phyloP scores from a whole-genome alignment of 768 basidiomycete species.

The Dentipellis sp. region DNA sequence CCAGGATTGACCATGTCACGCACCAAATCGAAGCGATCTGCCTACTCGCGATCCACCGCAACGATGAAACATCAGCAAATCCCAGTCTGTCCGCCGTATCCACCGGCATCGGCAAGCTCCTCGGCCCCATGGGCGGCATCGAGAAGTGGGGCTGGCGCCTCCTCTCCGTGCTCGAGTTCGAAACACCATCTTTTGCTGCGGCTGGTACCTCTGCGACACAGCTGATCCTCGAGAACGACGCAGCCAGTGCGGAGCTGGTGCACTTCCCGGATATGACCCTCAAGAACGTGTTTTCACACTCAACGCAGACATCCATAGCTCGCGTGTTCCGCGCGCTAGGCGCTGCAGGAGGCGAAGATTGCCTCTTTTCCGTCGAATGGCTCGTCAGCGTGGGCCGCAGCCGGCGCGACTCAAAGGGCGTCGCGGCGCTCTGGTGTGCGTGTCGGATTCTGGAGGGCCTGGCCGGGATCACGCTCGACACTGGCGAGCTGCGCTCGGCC shows the following conservation, averaged over 20 bases:
- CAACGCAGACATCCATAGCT: conserved; percentile 46
- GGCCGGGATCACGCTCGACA: conserved; percentile 35
- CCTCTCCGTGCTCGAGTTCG: conserved; percentile 73
- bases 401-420: conserved; percentile 36
- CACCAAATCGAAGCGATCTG: conserved; percentile 67
- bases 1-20: conserved; percentile 62
- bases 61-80: neutral
- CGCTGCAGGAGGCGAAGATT: conserved; percentile 52
- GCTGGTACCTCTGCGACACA: conserved; percentile 41
- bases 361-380: conserved; percentile 79
- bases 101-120: conserved; percentile 45
- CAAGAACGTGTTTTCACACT: conserved; percentile 42
- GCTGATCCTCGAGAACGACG: conserved; percentile 44
- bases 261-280: conserved; percentile 55
- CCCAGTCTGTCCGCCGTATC: conserved; percentile 34
- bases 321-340: conserved; percentile 73
- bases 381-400: conserved; percentile 47
- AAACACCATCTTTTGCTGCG: conserved; percentile 38
- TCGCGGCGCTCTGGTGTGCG: conserved; percentile 81
- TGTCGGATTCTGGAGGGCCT: conserved; percentile 70
- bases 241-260: conserved; percentile 24
- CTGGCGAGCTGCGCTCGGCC: conserved; percentile 13
- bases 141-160: conserved; percentile 92
- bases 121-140: conserved; percentile 77
- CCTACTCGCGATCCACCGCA: conserved; percentile 27